Conservation (phyloP, 306 rosid genomes). For the Trichosanthes cucumerina region DNA sequence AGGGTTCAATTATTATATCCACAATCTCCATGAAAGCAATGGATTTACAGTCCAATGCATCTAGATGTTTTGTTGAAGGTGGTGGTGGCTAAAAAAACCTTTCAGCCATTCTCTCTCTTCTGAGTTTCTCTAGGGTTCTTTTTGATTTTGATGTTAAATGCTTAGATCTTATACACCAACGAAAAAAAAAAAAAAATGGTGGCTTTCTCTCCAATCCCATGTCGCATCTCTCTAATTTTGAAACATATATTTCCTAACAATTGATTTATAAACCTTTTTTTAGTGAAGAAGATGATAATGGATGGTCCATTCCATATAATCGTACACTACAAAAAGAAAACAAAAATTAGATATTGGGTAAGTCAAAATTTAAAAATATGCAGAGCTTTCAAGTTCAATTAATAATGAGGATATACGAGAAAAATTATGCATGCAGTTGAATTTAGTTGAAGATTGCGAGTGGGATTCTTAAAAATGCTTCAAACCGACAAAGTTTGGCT, state of each 20-base stretch:
- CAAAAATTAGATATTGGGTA: neutral
- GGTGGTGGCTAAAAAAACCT: constrained; percentile 1
- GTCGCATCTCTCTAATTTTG: neutral
- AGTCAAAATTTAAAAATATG: neutral
- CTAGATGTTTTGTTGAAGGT: neutral
- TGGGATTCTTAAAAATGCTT: neutral
- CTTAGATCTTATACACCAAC: neutral
- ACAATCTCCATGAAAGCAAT: neutral
- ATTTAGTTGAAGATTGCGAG: neutral
- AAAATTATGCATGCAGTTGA: neutral
- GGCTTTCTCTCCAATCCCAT: neutral
- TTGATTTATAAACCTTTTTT: neutral
- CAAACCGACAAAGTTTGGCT: neutral
- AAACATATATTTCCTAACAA: neutral
- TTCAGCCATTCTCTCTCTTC: neutral
- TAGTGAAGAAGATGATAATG: neutral
- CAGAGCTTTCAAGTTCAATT: neutral
- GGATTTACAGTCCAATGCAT: neutral
- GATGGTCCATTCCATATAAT: neutral
- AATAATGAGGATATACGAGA: neutral
- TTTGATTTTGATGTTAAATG: neutral
- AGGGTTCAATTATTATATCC: neutral
- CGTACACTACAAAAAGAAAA: neutral
- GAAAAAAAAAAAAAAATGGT: neutral
- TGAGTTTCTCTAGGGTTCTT: neutral